Evolutionary conservation across 78 protist species (phyloP).

Genomic region (Goniomonas avonlea): DNA sequence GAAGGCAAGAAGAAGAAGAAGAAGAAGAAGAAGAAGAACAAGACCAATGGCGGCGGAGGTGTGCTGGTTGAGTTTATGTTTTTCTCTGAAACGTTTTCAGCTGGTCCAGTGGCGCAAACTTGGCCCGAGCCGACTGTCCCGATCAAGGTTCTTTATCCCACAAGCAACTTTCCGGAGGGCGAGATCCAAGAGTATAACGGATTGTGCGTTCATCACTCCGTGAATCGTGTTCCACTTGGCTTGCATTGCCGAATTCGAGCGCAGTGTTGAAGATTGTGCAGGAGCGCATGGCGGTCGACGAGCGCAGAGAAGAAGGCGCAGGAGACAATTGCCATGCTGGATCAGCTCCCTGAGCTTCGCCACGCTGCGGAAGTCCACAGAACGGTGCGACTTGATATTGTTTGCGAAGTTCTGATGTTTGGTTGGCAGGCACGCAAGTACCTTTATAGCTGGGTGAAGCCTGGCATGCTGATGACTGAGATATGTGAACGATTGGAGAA

Average conservation of each 20-base stretch:
- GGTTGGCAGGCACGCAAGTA: conserved; percentile 61
- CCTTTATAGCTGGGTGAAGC: conserved; percentile 53
- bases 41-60: too few relatives aligned
- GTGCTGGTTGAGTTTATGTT: too few relatives aligned
- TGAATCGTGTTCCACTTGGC: too few relatives aligned
- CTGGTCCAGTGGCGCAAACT: conserved; percentile 30
- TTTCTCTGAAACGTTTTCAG: too few relatives aligned
- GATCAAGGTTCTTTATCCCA: conserved; percentile 40
- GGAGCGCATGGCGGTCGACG: conserved; percentile 48
- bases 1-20: conserved; percentile 12
- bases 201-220: not conserved
- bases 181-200: conserved; percentile 36
- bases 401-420: too few relatives aligned
- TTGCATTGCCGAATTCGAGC: too few relatives aligned
- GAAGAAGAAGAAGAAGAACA: not conserved
- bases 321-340: conserved; percentile 60
- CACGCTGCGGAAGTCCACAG: conserved; percentile 88
- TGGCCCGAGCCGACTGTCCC: conserved; percentile 61
- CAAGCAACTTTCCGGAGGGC: conserved; percentile 40
- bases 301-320: conserved; percentile 62
- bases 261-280: too few relatives aligned
- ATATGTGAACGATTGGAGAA: conserved; percentile 69
- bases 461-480: conserved; percentile 74
- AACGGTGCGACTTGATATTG: too few relatives aligned
- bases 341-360: too few relatives aligned